phyloP scores from a whole-genome alignment of 73 alveolate species.

The Uronychia setigera region DNA sequence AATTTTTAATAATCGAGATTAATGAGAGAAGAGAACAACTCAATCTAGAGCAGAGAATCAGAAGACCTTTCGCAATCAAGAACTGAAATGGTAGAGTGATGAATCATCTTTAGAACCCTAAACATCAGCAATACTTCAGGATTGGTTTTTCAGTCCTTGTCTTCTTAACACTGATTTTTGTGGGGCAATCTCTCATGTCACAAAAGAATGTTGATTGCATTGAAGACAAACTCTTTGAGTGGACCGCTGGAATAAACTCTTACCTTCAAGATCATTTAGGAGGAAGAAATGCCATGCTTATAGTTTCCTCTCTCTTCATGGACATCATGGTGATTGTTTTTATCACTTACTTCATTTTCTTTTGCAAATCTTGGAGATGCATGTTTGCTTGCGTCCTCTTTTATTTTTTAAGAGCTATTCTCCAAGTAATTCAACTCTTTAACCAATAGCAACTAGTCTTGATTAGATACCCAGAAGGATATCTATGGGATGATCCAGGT shows the following conservation, averaged over 20 bases:
- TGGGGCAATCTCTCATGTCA: neutral
- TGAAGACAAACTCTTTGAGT: slow-evolving; percentile 39
- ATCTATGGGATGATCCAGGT: slow-evolving; percentile 86
- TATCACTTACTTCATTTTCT: slow-evolving; percentile 25
- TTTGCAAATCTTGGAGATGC: slow-evolving; percentile 67
- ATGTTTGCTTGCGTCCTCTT: slow-evolving; percentile 43
- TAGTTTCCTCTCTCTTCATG: slow-evolving; percentile 52
- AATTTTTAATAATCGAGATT: too few species aligned
- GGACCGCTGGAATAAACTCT: slow-evolving; percentile 30
- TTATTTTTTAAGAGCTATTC: slow-evolving; percentile 44
- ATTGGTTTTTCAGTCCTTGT: neutral
- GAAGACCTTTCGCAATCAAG: neutral
- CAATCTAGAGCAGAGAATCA: neutral
- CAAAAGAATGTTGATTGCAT: slow-evolving; percentile 47
- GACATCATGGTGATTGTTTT: slow-evolving; percentile 56
- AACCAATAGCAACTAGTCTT: slow-evolving; percentile 28
- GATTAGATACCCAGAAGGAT: slow-evolving; percentile 76
- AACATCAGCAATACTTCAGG: neutral
- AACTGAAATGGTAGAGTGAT: neutral
- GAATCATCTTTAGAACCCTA: neutral
- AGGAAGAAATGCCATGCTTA: slow-evolving; percentile 35
- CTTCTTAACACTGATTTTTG: neutral
- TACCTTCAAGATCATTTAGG: slow-evolving; percentile 33
- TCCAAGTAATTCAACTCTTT: slow-evolving; percentile 19
- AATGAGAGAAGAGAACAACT: too few species aligned